phyloP scores from a whole-genome alignment of 2,329 filamentous ascomycete species.

The Fusarium torreyae region DNA sequence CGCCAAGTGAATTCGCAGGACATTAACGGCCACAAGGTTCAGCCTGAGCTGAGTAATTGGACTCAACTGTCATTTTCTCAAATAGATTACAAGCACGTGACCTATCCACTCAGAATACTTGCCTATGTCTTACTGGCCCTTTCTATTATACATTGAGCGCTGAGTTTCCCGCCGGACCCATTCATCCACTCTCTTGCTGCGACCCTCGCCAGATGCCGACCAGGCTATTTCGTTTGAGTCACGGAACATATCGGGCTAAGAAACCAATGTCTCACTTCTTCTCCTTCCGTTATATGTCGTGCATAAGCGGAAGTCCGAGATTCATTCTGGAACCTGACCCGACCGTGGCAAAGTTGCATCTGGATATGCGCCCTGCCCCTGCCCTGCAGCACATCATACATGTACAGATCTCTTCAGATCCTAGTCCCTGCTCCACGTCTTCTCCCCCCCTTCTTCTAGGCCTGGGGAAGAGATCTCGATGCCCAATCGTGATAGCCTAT shows the following conservation, averaged over 20 bases:
- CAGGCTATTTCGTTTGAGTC: not conserved
- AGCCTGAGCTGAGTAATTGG: not conserved
- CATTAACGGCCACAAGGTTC: conserved; percentile 2
- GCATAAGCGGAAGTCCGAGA: conserved; percentile 32
- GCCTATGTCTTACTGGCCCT: not conserved
- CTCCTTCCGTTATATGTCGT: conserved; percentile 8
- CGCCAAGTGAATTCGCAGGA: not conserved
- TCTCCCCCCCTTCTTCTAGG: conserved; percentile 9
- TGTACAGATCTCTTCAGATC: conserved; percentile 28
- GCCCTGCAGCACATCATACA: conserved; percentile 34
- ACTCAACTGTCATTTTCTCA: not conserved
- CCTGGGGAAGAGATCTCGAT: conserved; percentile 28
- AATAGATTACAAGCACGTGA: not conserved
- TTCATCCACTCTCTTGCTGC: not conserved
- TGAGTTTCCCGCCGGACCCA: conserved; percentile 13
- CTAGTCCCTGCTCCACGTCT: conserved; percentile 2
- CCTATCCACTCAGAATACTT: not conserved
- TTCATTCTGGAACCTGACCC: conserved; percentile 16
- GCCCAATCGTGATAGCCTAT: conserved; percentile 4
- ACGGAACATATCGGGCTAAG: conserved; percentile 27
- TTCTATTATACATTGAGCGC: conserved; percentile 21
- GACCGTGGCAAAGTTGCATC: conserved; percentile 22
- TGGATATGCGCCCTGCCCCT: conserved; percentile 22
- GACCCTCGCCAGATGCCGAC: not conserved
- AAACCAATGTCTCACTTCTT: conserved; percentile 28